Percentiles rank a stretch among this genome's conserved stretches.
Conservation (phyloP, 2,329 filamentous ascomycete species). For the Saccharata proteae region DNA sequence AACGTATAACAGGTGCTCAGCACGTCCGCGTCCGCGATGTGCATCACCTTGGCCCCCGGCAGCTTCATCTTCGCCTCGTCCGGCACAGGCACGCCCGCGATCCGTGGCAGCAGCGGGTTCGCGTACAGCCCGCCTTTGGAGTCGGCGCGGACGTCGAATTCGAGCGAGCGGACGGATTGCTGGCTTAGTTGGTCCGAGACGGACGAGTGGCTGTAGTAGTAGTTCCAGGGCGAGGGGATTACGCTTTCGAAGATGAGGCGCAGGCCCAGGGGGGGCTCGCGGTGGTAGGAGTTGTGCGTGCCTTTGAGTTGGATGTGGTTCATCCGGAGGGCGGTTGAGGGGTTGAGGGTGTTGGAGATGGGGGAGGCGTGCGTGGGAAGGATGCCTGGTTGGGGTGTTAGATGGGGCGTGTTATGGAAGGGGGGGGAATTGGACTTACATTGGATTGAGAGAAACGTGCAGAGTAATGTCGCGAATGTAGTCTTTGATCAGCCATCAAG, state of each 20-base stretch:
- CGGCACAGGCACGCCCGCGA: slow-evolving; percentile 27
- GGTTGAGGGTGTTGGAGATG: not conserved
- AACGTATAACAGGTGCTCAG: slow-evolving; percentile 36
- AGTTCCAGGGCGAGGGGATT: slow-evolving; percentile 26
- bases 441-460: too few species aligned
- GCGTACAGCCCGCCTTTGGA: slow-evolving; percentile 36
- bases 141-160: slow-evolving; percentile 39
- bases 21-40: slow-evolving; percentile 39
- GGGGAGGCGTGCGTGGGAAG: not conserved
- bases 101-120: slow-evolving; percentile 30
- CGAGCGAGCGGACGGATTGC: slow-evolving; percentile 35
- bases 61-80: slow-evolving; percentile 26
- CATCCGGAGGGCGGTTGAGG: slow-evolving; percentile 27
- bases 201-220: slow-evolving; percentile 37
- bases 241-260: slow-evolving; percentile 28
- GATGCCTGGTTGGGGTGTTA: not conserved
- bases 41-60: slow-evolving; percentile 38
- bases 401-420: too few species aligned
- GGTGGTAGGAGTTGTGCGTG: slow-evolving; percentile 42
- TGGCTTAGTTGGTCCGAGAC: slow-evolving; percentile 34
- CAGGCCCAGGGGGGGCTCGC: slow-evolving; percentile 32
- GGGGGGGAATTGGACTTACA: too few species aligned
- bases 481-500: too few species aligned
- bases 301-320: slow-evolving; percentile 42
- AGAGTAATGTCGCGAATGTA: too few species aligned